phyloP scores from a whole-genome alignment of 176 grass and related monocot species.

The Bolboschoenus planiculmis region DNA sequence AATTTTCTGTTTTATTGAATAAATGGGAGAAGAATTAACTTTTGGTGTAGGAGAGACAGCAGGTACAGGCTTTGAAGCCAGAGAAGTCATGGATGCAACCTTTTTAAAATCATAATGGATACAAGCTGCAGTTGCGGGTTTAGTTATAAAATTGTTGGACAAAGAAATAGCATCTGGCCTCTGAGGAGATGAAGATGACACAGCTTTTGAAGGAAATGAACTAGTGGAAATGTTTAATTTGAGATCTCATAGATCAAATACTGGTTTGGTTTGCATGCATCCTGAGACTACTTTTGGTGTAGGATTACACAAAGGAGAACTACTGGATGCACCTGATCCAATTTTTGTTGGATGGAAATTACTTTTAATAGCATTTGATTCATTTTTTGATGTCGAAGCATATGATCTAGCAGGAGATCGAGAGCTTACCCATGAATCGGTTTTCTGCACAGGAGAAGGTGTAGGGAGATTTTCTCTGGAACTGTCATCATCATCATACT shows the following conservation, averaged over 20 bases:
- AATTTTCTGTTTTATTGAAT: background rate
- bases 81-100: background rate
- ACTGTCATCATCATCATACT: too few species aligned
- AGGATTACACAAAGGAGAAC: background rate
- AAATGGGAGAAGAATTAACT: background rate
- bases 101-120: too few species aligned
- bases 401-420: background rate
- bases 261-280: background rate
- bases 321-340: background rate
- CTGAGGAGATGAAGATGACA: background rate
- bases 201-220: background rate
- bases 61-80: background rate
- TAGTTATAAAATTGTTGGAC: background rate
- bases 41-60: background rate
- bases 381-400: background rate
- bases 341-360: background rate
- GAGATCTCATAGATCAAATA: background rate
- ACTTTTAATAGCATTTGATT: background rate
- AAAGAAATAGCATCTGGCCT: background rate
- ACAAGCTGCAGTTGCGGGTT: too few species aligned
- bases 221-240: background rate
- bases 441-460: too few species aligned
- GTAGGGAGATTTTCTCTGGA: too few species aligned
- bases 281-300: background rate
- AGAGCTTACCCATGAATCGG: too few species aligned